Evolutionary conservation across 1,139 yeast species (phyloP), one percentile per base, ranked within the genome.

Genomic region (Geotrichum bryndzae): DNA sequence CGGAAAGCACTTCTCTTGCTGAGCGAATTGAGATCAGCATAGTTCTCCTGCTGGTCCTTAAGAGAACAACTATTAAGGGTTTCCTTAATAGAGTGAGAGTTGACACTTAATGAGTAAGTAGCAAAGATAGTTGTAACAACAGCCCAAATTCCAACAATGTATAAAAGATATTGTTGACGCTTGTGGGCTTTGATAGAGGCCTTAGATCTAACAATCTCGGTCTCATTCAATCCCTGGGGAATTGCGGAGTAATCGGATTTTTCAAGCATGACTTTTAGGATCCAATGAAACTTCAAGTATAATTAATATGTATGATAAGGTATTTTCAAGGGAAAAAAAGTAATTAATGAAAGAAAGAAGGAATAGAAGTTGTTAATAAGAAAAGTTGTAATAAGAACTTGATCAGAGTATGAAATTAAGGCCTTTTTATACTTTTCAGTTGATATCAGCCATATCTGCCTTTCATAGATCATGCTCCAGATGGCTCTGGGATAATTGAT

Each of bases 131-230:
- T 57, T 0, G 63, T 54, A 1, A 54, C 22, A 22, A 54, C 38
- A 29, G 63, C 63, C 63, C 63, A 61, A 6, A 61, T 22, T 3
- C 63, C 61, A 13, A 61, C 52, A 15, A 45, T 35, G 33, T 57
- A 61, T 23, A 61, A 38, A 31, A 61, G 25, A 13, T 31, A 31
- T 53, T 56, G 62, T 38, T 60, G 62, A n/a, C 59, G 55, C 41
- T 51, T 48, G n/a, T 57, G 53, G 7, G 55, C 11, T 55, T 51
- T 51, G 13, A 41, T 7, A 41, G 48, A 41, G 10, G 48, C 48
- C 18, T 41, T 41, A n/a, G 48, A 41, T 41, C 48, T 41, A 10
- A 41, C 5, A 41, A 41, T 10, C 7, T 41, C 23, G 8, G 22
- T 41, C 10, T 41, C 23, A n/a, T 41, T 41, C 22, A 41, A 41